Percentiles rank a stretch among this genome's conserved stretches.
Conservation (phyloP, 352 stramenopile genomes). For the Phytophthora pluvialis region DNA sequence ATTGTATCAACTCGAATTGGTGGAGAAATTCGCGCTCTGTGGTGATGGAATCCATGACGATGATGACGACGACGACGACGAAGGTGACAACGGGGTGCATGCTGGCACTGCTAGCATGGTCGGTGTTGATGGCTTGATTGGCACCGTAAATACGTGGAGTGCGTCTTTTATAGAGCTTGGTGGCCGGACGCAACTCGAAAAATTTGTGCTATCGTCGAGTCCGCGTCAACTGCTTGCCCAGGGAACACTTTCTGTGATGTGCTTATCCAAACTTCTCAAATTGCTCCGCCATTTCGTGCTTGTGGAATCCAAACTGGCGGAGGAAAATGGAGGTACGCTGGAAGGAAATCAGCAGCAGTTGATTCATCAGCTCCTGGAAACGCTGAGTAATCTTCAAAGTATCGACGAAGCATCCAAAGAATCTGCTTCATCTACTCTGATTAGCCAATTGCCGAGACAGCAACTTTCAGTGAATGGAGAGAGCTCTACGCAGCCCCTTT, state of each 20-base stretch:
- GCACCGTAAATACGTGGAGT: constrained; percentile 58
- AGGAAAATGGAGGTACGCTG: constrained; percentile 34
- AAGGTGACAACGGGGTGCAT: constrained; percentile 4
- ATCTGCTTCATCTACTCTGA: background rate
- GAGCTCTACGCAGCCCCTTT: constrained; percentile 23
- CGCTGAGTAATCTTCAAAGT: constrained; percentile 42
- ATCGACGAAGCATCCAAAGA: constrained; percentile 26
- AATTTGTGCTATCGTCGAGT: constrained; percentile 56
- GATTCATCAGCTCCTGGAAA: constrained; percentile 53
- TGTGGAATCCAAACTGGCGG: constrained; percentile 46
- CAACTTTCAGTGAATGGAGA: constrained; percentile 10
- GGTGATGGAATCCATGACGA: constrained; percentile 32
- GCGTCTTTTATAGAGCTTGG: constrained; percentile 74
- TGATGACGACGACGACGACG: constrained; percentile 34
- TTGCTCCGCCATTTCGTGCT: constrained; percentile 75
- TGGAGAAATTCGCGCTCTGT: constrained; percentile 67
- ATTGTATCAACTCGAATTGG: constrained; percentile 71
- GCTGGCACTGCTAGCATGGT: constrained; percentile 1
- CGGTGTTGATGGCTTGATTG: constrained; percentile 40
- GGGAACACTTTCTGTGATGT: constrained; percentile 66
- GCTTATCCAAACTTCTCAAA: constrained; percentile 72
- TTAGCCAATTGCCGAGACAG: constrained; percentile 3
- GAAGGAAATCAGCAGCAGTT: constrained; percentile 38
- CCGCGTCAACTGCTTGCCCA: constrained; percentile 43
- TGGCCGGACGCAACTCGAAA: constrained; percentile 57